A percentile compares a stretch with the other conserved stretches of the same genome.
Conservation (phyloP, 2,329 filamentous ascomycete genomes). For the Helicocarpus griseus region DNA sequence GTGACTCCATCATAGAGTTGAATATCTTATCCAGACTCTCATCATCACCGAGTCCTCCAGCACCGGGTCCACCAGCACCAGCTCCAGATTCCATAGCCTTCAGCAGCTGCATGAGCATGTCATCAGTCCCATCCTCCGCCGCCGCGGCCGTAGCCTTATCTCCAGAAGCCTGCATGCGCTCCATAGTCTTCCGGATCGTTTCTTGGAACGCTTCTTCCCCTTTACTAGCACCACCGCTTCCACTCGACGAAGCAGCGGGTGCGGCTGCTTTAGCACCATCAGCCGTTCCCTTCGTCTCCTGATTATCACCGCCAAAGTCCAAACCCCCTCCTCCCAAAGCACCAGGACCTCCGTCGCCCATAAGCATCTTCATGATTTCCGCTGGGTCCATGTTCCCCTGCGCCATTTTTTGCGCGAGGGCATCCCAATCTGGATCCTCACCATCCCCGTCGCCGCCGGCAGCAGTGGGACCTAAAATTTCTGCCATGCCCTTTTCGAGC, state of each 20-base stretch:
- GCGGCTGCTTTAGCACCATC: constrained; percentile 16
- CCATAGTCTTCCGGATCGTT: constrained; percentile 87
- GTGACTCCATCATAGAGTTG: constrained; percentile 96
- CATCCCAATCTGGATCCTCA: constrained; percentile 27
- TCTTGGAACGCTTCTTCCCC: constrained; percentile 72
- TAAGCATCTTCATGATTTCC: constrained; percentile 22
- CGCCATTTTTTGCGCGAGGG: constrained; percentile 23
- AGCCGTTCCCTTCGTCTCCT: constrained; percentile 16
- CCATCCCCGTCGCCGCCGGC: constrained; percentile 61
- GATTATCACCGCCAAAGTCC: constrained; percentile 8
- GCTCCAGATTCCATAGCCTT: constrained; percentile 68
- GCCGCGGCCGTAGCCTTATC: constrained; percentile 73
- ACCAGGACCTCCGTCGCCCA: constrained; percentile 18
- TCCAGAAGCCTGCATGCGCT: constrained; percentile 85
- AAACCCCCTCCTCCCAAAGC: constrained; percentile 5
- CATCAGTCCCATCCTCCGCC: constrained; percentile 56
- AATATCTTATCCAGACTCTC: constrained; percentile 93
- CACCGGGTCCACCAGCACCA: constrained; percentile 26
- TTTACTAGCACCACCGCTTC: constrained; percentile 1
- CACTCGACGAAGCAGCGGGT: constrained; percentile 17
- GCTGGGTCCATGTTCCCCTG: constrained; percentile 19
- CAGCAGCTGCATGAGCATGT: constrained; percentile 84
- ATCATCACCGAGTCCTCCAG: constrained; percentile 52
- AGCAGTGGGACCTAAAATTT: constrained; percentile 64
- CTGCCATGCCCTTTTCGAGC: constrained; percentile 83